Base-by-base conservation (phyloP, 176 grass and related monocot genomes). In the Phoenix dactylifera region DNA sequence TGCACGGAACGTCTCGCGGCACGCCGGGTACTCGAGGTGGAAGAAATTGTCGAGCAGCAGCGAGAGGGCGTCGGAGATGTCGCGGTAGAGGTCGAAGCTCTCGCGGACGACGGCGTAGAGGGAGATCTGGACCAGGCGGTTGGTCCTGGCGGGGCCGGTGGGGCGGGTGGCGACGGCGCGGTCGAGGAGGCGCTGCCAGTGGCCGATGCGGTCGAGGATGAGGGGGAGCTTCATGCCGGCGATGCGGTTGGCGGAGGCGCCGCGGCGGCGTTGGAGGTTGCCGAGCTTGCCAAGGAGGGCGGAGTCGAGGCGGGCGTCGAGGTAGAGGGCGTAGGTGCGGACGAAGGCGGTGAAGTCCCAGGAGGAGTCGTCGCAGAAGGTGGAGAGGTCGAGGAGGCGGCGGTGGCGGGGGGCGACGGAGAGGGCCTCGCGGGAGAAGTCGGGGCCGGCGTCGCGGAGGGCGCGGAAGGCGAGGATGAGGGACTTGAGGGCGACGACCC, bases 11-110 rank as follows among this genome's bases (percentile, higher is more conserved):
- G 72, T 76, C 51, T 71, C 50, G 32, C 64, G 29, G 53, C 71
- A 64, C 20, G 22, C 30, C 16, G 50, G 55, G 6, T 26, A 22
- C 26, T 64, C 65, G 26, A 81, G 54, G 12, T 59, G 71, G 60
- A 81, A 81, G 66, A 81, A 81, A 14, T 71, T 70, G 72, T 76
- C 72, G 51, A 81, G 79, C 58, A 81, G 25, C 7, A 81, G 39
- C 9, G 59, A 59, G 51, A 76, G 79, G 16, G 65, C 71, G 3
- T 26, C 18, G 49, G 79, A 75, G 59, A 82, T 18, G 54, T 76
- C 79, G 18, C 28, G 66, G 39, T 82, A 82, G 51, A 82, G 54
- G 58, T 55, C 48, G 74, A 76, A 71, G 60, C 64, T 82, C 72
- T 82, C 79, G 44, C 59, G 54, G 52, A 74, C 62, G 62, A 76